These are phyloP conservation scores for Periglandula ipomoeae DNA, from an alignment of 2,329 filamentous ascomycete genomes.

Conservation along the genomic window DNA sequence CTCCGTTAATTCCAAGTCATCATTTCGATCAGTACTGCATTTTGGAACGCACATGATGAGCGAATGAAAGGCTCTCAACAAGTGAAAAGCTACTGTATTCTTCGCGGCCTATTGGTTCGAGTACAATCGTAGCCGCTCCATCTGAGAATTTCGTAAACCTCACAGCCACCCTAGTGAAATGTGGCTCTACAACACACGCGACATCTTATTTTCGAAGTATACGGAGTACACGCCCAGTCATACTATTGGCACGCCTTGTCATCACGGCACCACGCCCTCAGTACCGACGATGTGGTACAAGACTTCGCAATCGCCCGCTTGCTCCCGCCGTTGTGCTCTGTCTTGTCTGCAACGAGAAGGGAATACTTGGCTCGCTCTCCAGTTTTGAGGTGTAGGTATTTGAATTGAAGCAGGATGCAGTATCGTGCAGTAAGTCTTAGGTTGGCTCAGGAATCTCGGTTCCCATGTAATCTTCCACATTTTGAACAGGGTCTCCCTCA, in stretches of 20 bases:
- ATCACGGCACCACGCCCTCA: not conserved
- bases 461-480: too few relatives aligned
- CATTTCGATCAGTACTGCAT: too few relatives aligned
- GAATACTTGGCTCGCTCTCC: not conserved
- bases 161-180: not conserved
- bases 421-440: too few relatives aligned
- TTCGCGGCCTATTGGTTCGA: not conserved
- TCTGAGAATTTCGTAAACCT: not conserved
- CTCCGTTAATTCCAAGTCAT: too few relatives aligned
- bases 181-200: not conserved
- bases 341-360: not conserved
- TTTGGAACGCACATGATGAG: not conserved
- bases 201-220: not conserved
- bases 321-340: not conserved
- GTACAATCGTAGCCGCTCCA: not conserved
- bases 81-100: not conserved
- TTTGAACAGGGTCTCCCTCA: not conserved
- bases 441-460: too few relatives aligned
- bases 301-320: not conserved
- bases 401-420: too few relatives aligned
- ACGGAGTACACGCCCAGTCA: not conserved
- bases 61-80: not conserved
- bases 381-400: too few relatives aligned
- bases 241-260: not conserved
- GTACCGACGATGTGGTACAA: constrained; percentile 4